A percentile compares a stretch with the other conserved stretches of the same genome.
phyloP scores from a whole-genome alignment of 495 filamentous ascomycete genomes.

The Cetradonia linearis region DNA sequence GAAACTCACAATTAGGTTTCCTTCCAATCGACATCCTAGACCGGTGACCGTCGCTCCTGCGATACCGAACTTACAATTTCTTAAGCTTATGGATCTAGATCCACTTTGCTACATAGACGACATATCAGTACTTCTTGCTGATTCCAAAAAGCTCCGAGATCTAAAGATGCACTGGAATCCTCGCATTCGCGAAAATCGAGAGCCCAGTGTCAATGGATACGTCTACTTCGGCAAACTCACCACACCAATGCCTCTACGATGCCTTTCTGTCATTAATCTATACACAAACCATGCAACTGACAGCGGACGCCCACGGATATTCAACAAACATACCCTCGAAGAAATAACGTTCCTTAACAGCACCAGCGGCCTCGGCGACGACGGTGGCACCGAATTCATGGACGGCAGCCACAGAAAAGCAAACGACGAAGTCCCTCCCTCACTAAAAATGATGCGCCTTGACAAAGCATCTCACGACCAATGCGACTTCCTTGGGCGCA shows the following conservation, averaged over 20 bases:
- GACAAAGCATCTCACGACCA: conserved; percentile 36
- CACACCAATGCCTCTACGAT: conserved; percentile 36
- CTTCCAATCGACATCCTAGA: conserved; percentile 45
- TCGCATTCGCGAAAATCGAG: conserved; percentile 49
- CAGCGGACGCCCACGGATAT: conserved; percentile 33
- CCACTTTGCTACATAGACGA: conserved; percentile 58
- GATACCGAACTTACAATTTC: conserved; percentile 42
- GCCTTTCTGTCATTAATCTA: conserved; percentile 45
- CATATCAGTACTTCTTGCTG: conserved; percentile 44
- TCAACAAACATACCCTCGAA: conserved; percentile 35
- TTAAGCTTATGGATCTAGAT: conserved; percentile 51
- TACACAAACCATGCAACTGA: conserved; percentile 41
- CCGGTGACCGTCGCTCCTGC: conserved; percentile 49
- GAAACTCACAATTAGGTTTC: conserved; percentile 46
- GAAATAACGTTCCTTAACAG: conserved; percentile 44
- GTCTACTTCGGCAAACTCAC: conserved; percentile 48
- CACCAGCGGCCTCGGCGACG: conserved; percentile 30
- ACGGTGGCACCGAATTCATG: conserved; percentile 43
- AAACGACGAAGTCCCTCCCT: conserved; percentile 19
- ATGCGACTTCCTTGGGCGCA: conserved; percentile 32
- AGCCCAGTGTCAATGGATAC: conserved; percentile 44
- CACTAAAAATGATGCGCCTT: conserved; percentile 35
- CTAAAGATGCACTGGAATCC: conserved; percentile 51
- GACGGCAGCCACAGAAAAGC: conserved; percentile 42
- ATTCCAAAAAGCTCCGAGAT: conserved; percentile 43